Percentiles rank a stretch among this genome's conserved stretches.
phyloP scores from a whole-genome alignment of 768 basidiomycete genomes.

The Lactifluus piperatus region DNA sequence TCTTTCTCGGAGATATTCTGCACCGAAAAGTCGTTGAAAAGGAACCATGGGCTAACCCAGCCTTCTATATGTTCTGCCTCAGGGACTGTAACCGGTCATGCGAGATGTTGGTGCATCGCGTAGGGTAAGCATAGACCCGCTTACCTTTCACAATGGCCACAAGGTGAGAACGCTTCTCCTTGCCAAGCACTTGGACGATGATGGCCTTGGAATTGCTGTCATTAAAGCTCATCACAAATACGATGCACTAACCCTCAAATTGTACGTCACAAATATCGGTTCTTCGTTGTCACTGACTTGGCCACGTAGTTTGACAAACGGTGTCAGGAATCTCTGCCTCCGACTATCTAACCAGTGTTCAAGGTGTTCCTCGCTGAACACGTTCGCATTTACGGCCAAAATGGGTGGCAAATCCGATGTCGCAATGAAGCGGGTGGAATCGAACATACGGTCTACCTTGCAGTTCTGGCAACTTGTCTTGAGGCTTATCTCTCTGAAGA shows the following conservation, averaged over 20 bases:
- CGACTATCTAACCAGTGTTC: constrained; percentile 68
- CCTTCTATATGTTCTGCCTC: constrained; percentile 39
- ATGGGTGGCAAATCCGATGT: constrained; percentile 69
- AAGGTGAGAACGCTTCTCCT: constrained; percentile 69
- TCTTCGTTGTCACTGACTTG: constrained; percentile 54
- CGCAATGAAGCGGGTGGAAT: constrained; percentile 57
- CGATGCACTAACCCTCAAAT: constrained; percentile 51
- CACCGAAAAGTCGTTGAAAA: constrained; percentile 97
- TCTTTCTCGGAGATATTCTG: constrained; percentile 77
- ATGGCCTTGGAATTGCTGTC: constrained; percentile 45
- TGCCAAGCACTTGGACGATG: constrained; percentile 69
- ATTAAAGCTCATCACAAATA: not conserved
- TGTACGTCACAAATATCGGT: constrained; percentile 49
- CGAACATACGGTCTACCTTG: constrained; percentile 66
- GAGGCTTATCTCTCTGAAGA: constrained; percentile 75
- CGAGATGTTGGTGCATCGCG: not conserved
- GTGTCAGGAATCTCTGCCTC: constrained; percentile 49
- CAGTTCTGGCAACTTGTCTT: constrained; percentile 84
- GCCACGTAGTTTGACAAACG: constrained; percentile 48
- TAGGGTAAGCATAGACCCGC: constrained; percentile 13
- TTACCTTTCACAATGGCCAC: constrained; percentile 81
- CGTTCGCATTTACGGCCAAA: constrained; percentile 77
- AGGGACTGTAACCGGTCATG: constrained; percentile 43
- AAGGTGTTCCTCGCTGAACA: constrained; percentile 65
- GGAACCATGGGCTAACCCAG: constrained; percentile 62